Conservation (phyloP, 225 moss, liverwort and hornwort species). For the Rhytidiadelphus loreus region DNA sequence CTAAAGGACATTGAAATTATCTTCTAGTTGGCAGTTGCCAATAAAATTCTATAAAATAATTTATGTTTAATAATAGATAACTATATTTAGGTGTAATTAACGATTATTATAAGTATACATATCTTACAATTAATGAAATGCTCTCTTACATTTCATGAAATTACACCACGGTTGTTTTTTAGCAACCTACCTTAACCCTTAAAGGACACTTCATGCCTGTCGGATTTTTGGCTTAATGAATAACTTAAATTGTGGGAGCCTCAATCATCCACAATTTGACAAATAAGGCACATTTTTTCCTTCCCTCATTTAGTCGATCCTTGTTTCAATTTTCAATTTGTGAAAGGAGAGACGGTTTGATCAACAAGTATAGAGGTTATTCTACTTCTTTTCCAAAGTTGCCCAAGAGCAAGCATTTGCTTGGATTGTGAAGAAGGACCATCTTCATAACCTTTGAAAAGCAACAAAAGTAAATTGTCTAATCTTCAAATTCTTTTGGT, state of each 20-base stretch:
- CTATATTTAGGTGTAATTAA: accelerated
- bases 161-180: background rate
- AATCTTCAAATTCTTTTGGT: too few relatives aligned
- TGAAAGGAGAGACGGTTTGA: accelerated
- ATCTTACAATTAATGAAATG: background rate
- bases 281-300: accelerated
- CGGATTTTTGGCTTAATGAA: accelerated
- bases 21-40: background rate
- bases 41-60: background rate
- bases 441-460: too few relatives aligned
- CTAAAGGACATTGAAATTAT: accelerated
- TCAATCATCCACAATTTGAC: accelerated
- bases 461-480: accelerated
- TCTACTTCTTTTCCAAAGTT: accelerated
- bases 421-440: background rate
- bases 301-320: accelerated
- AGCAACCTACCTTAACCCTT: background rate
- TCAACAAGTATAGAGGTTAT: accelerated
- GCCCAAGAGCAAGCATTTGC: accelerated
- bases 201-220: background rate
- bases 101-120: background rate
- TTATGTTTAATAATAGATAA: background rate
- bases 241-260: background rate
- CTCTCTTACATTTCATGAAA: background rate
- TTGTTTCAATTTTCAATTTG: background rate